Percentiles rank a stretch among this genome's conserved stretches.
Conservation (phyloP, 306 rosid species). For the Acacia acuminata region DNA sequence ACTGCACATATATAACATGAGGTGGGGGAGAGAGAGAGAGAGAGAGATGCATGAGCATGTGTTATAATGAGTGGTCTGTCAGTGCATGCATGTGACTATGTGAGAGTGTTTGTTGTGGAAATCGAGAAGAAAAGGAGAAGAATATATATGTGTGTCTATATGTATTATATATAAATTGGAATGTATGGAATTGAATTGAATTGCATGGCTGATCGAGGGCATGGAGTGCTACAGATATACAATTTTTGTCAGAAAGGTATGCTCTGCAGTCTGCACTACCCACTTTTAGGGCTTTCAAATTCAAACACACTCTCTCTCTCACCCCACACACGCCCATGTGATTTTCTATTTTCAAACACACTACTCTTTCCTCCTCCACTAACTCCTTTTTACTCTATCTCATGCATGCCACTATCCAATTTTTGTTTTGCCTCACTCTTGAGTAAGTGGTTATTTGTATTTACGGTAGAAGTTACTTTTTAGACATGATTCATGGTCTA, state of each 20-base stretch:
- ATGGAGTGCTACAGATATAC: neutral
- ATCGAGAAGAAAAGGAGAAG: constrained; percentile 42
- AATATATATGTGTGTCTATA: neutral
- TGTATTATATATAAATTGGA: too few relatives aligned
- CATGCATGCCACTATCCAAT: neutral
- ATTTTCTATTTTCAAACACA: constrained; percentile 33
- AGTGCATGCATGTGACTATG: constrained; percentile 64
- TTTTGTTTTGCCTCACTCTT: too few relatives aligned
- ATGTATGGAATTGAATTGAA: neutral
- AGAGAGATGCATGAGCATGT: constrained; percentile 73
- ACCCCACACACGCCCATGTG: constrained; percentile 39
- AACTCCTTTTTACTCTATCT: constrained; percentile 26
- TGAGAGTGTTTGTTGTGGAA: constrained; percentile 53
- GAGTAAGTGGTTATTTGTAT: too few relatives aligned
- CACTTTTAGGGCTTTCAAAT: constrained; percentile 39
- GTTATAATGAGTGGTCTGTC: constrained; percentile 83
- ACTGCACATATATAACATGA: neutral
- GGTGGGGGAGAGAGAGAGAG: neutral
- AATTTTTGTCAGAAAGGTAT: constrained; percentile 57
- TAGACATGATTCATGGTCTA: too few relatives aligned
- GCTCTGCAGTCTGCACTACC: constrained; percentile 49
- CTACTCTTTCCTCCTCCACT: constrained; percentile 36
- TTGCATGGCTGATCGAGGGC: constrained; percentile 60
- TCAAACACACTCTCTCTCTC: constrained; percentile 8
- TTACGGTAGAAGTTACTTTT: too few relatives aligned